Evolutionary conservation across 139 green algal genomes (phyloP), one percentile per base, ranked within the genome.

Genomic region (Coelastrella sp.): DNA sequence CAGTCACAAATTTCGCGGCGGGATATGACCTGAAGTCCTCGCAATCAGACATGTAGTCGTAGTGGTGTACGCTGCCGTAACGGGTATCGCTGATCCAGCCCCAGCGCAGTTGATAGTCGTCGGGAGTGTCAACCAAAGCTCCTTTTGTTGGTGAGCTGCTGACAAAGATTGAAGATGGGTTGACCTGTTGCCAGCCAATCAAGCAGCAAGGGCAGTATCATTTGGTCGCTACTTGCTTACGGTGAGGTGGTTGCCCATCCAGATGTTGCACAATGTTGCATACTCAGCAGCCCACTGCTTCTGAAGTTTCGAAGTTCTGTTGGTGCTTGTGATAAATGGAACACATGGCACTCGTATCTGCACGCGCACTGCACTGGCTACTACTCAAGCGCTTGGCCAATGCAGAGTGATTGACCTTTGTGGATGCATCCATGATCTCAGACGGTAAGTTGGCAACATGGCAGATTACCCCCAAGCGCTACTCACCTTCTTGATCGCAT

Each of bases 21-120:
- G 95, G 89, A 59, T 85, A 92, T 27, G 85, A 89, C 61, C 24
- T 24, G 10, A 88, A 82, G 58, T 95, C 87, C 70, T 95, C 60
- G 58, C 87, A 91, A 74, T 96, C 89, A 0, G n/a, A 58, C 75
- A 78, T 78, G 78, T 96, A 97, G 82, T 94, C 84, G 84, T 97
- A 97, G 79, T 91, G 95, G 84, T 97, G 95, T 12, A 93, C 58
- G 60, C 95, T 94, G n/a, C 95, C 95, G 57, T 83, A 92, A 3
- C 78, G 57, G 17, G 72, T 58, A 59, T 89, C 85, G 57, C 85
- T 72, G n/a, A 83, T 82, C 85, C 73, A 84, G 58, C 85, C 85
- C 85, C 85, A 89, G 25, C 85, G 85, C 56, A 76, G 22, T 10
- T 72, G 7, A 8, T 66, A 80, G 8, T 80, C 20, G 12, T 88